Evolutionary conservation across 2,329 filamentous ascomycete species (phyloP), one percentile per base, ranked within the genome.

Genomic region (Pleoardoris graminearum): DNA sequence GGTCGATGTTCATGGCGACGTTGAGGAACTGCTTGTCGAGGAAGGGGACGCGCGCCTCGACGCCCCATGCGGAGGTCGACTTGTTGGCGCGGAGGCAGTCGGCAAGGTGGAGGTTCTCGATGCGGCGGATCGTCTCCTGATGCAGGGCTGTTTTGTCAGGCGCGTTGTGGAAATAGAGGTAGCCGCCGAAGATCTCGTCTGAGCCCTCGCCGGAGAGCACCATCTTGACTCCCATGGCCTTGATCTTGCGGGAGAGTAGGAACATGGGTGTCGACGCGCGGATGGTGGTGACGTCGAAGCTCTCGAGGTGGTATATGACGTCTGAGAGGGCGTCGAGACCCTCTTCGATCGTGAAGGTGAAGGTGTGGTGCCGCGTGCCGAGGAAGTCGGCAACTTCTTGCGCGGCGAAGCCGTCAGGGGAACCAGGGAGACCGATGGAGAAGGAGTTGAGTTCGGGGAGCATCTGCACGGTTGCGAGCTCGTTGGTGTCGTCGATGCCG

Each of bases 141-240:
- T 99, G 94, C 82, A 99, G 95, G n/a, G 86, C 88, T 67, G 89
- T 85, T 80, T 89, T 93, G 81, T 91, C 83, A 19, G 94, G 94
- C 2, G 94, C 94, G 56, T 88, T 89, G 76, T 96, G 91, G 85
- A 99, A 99, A 82, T 99, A 99, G 17, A 99, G 85, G 77, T 99
- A 99, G 48, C 94, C 94, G 58, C 94, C 94, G 65, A 97, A 97
- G 73, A 97, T 97, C 79, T 99, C 94, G 75, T 99, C 94, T 69
- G 89, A 94, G 44, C 94, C 94, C 78, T 99, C 94, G 57, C 94
- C 94, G 68, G 89, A 95, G 57, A 99, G 83, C 51, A 99, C 94
- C 94, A 99, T 99, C 85, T 99, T 99, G 71, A 99, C 90, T 59
- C 94, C 94, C 87, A 97, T 93, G 30, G 92, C 94, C 83, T 99